Conservation (phyloP, 108 stramenopile species). For the Skeletonema grethae region DNA sequence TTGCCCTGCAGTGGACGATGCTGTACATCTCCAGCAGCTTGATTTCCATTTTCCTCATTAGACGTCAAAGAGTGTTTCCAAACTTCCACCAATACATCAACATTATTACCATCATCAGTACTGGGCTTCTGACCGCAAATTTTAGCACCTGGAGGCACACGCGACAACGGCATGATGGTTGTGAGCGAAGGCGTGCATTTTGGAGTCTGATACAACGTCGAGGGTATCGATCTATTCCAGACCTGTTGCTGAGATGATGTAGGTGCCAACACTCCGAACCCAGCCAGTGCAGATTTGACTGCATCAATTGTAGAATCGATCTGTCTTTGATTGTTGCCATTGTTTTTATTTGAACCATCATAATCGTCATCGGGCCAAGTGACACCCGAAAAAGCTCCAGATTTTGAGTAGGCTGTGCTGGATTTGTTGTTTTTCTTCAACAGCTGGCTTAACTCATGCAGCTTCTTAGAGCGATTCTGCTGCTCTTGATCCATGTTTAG, state of each 20-base stretch:
- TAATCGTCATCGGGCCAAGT: conserved; percentile 8
- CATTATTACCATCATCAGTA: neutral
- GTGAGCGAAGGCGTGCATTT: conserved; percentile 24
- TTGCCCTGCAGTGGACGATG: conserved; percentile 67
- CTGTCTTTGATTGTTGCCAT: neutral
- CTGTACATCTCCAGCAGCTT: conserved; percentile 9
- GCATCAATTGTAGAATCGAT: conserved; percentile 12
- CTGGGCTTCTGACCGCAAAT: conserved; percentile 7
- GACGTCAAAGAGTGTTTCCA: conserved; percentile 36
- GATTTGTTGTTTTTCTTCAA: neutral
- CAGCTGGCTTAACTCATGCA: neutral
- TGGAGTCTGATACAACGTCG: conserved; percentile 33
- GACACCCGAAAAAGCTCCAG: neutral
- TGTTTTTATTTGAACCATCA: neutral
- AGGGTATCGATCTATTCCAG: conserved; percentile 26
- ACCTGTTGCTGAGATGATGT: neutral
- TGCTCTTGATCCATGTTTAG: neutral
- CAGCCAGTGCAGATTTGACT: conserved; percentile 23
- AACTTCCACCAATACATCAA: conserved; percentile 41
- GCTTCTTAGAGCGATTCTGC: neutral
- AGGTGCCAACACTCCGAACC: conserved; percentile 21
- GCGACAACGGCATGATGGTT: conserved; percentile 35
- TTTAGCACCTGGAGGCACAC: conserved; percentile 38
- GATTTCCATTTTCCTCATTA: neutral
- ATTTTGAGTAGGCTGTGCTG: neutral